These are phyloP conservation scores for Stemphylium beticola DNA, from an alignment of 2,329 filamentous ascomycete species.

Conservation along the genomic window DNA sequence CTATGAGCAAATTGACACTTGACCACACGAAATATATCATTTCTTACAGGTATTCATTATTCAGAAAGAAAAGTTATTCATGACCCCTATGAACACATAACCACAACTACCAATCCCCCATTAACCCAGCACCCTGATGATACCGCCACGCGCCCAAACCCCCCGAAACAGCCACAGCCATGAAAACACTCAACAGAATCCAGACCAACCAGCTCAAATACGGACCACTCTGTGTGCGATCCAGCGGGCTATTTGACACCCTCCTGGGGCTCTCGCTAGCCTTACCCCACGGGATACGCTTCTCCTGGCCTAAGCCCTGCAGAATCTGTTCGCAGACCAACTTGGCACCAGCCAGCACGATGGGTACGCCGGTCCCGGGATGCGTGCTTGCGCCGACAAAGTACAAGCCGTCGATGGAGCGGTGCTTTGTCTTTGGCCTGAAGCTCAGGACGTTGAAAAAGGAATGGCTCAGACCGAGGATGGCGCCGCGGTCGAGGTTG, in stretches of 20 bases:
- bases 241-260: constrained; percentile 16
- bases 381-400: constrained; percentile 79
- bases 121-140: background rate
- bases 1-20: no score
- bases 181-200: constrained; percentile 17
- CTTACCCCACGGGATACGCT: constrained; percentile 50
- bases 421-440: constrained; percentile 64
- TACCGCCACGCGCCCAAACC: constrained; percentile 1
- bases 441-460: constrained; percentile 77
- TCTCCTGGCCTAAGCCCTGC: constrained; percentile 35
- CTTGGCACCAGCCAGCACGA: constrained; percentile 72
- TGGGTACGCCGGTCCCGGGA: constrained; percentile 77
- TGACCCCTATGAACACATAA: background rate
- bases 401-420: constrained; percentile 61
- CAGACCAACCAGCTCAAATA: constrained; percentile 26
- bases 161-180: background rate
- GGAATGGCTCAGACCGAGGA: constrained; percentile 72
- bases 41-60: no score
- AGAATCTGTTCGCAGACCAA: constrained; percentile 64
- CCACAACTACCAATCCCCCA: constrained; percentile 1
- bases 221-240: constrained; percentile 21
- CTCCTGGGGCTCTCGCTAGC: background rate
- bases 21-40: no score
- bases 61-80: background rate
- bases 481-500: constrained; percentile 77